phyloP scores from a whole-genome alignment of 805 yeast species.

The Cyberlindnera xylosilytica region DNA sequence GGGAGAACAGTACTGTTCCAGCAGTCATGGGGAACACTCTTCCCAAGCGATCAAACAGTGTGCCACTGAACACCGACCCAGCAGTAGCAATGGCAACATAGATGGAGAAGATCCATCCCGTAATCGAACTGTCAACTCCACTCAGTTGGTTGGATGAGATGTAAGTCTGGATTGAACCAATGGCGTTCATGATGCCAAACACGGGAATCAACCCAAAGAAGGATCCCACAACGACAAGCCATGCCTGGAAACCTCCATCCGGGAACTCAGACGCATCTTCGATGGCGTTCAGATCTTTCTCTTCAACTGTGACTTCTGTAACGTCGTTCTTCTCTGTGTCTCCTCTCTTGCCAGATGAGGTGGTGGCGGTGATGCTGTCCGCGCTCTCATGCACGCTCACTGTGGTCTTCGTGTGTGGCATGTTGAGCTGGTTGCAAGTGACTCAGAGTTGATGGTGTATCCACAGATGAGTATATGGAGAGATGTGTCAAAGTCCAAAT shows the following conservation, averaged over 20 bases:
- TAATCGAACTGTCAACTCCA: constrained; percentile 44
- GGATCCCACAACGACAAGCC: constrained; percentile 56
- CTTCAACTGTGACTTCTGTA: too few relatives aligned
- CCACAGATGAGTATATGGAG: too few relatives aligned
- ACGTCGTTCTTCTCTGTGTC: too few relatives aligned
- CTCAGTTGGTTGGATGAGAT: constrained; percentile 52
- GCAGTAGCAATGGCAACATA: constrained; percentile 49
- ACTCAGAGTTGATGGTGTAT: too few relatives aligned
- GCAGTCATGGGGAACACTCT: constrained; percentile 40
- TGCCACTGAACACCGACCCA: constrained; percentile 52
- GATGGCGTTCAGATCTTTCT: too few relatives aligned
- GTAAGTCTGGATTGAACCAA: constrained; percentile 67
- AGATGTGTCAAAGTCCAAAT: too few relatives aligned
- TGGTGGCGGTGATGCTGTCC: too few relatives aligned
- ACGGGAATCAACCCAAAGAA: constrained; percentile 57
- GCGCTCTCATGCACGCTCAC: too few relatives aligned
- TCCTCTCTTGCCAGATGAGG: too few relatives aligned
- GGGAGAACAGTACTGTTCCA: constrained; percentile 44
- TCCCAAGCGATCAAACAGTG: constrained; percentile 63
- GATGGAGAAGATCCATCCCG: constrained; percentile 65
- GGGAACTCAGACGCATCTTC: constrained; percentile 33
- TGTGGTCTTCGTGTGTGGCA: too few relatives aligned
- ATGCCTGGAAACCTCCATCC: constrained; percentile 59
- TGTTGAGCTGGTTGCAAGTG: too few relatives aligned
- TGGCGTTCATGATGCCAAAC: constrained; percentile 57